phyloP scores from a whole-genome alignment of 164 flowering plant genomes.

The Stephania japonica region DNA sequence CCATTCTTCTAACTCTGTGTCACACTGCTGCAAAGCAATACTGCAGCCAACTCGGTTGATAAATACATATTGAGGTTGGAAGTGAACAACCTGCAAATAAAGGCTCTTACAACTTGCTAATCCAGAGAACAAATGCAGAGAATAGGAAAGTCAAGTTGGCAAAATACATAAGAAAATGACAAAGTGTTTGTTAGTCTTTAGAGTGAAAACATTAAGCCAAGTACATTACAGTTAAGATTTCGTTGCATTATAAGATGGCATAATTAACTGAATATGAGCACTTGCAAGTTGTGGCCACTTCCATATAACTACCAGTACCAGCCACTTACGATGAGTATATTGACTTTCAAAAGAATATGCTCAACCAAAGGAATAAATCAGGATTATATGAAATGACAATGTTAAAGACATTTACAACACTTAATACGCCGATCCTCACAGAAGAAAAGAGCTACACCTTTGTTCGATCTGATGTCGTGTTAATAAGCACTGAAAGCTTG shows the following conservation, averaged over 20 bases:
- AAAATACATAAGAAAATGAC: not conserved
- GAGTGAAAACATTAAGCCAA: no score
- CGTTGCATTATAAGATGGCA: no score
- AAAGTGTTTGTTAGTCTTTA: no score
- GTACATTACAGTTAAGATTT: no score
- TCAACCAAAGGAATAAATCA: no score
- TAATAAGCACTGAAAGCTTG: slow-evolving; percentile 78
- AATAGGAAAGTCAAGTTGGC: not conserved
- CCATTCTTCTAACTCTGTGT: slow-evolving; percentile 48
- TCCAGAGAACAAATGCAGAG: not conserved
- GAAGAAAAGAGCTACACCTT: slow-evolving; percentile 46
- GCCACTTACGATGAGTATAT: no score
- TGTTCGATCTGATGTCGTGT: slow-evolving; percentile 91
- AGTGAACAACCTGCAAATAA: slow-evolving; percentile 75
- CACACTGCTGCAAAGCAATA: slow-evolving; percentile 75
- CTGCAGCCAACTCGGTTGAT: slow-evolving; percentile 67
- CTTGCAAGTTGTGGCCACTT: not conserved
- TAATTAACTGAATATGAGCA: no score
- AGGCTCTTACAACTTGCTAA: not conserved
- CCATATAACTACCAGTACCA: no score
- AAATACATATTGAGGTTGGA: slow-evolving; percentile 77
- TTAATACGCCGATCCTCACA: no score
- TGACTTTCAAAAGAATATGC: no score
- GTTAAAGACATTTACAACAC: no score
- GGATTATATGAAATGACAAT: no score